Percentiles rank a stretch among this genome's conserved stretches.
Evolutionary conservation across 108 stramenopile genomes (phyloP).

Genomic region (Tribonema minus): DNA sequence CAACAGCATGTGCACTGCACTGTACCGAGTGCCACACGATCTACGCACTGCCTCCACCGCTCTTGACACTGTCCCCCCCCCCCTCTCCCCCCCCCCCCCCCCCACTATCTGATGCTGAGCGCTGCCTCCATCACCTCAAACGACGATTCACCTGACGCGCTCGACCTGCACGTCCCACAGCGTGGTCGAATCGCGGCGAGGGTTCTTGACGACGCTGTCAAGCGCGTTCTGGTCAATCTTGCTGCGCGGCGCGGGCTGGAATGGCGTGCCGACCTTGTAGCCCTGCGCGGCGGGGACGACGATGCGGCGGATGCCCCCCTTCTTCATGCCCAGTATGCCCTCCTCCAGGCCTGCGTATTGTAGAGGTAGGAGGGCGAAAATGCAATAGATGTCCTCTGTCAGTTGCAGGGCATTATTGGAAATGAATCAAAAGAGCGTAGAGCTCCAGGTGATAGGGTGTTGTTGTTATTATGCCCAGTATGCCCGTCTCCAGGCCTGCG

Average conservation of each 20-base stretch:
- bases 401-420: too few relatives aligned
- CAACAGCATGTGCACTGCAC: too few relatives aligned
- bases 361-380: too few relatives aligned
- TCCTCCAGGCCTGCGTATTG: not conserved
- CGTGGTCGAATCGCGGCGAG: not conserved
- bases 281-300: not conserved
- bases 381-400: too few relatives aligned
- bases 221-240: not conserved
- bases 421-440: too few relatives aligned
- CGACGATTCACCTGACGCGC: not conserved
- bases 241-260: not conserved
- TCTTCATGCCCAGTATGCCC: not conserved
- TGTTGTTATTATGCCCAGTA: too few relatives aligned
- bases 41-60: not conserved
- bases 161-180: not conserved
- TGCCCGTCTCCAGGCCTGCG: too few relatives aligned
- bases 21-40: not conserved
- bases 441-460: too few relatives aligned
- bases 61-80: too few relatives aligned
- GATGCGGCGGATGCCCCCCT: constrained; percentile 8
- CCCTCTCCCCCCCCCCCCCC: too few relatives aligned
- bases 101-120: too few relatives aligned
- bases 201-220: constrained; percentile 1
- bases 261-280: not conserved
- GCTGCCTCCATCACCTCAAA: too few relatives aligned